Conservation (phyloP, 768 basidiomycete species). For the Galerina sulciceps region DNA sequence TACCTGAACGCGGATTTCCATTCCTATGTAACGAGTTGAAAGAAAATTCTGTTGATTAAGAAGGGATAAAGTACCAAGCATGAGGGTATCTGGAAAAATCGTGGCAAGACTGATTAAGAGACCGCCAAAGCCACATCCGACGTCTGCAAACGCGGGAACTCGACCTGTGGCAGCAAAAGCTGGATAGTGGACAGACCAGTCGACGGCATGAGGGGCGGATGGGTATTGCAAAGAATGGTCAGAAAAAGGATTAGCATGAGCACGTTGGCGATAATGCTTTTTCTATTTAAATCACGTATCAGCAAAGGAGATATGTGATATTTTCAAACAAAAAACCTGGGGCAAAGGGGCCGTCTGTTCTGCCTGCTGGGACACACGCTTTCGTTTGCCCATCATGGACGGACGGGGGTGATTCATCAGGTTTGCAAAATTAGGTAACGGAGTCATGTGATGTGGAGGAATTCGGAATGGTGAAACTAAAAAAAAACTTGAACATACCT, state of each 20-base stretch:
- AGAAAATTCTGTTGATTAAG: background rate
- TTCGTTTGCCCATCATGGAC: constrained; percentile 31
- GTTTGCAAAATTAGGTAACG: constrained; percentile 9
- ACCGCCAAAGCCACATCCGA: constrained; percentile 98
- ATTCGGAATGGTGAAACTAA: constrained; percentile 22
- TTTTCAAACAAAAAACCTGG: constrained; percentile 40
- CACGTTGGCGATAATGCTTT: constrained; percentile 83
- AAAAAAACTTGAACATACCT: constrained; percentile 9
- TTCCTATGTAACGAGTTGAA: constrained; percentile 52
- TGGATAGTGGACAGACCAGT: constrained; percentile 88
- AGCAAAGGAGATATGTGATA: background rate
- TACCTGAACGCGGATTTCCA: constrained; percentile 97
- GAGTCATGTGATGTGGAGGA: constrained; percentile 31
- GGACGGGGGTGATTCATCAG: too few relatives aligned
- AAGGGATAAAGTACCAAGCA: constrained; percentile 72
- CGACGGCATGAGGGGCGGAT: constrained; percentile 68
- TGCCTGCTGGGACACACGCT: constrained; percentile 20
- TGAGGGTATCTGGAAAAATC: constrained; percentile 87
- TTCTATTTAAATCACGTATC: constrained; percentile 50
- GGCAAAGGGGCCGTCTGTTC: constrained; percentile 41
- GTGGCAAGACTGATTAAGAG: constrained; percentile 89
- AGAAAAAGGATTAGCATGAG: constrained; percentile 87
- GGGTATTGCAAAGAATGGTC: constrained; percentile 92
- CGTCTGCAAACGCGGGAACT: constrained; percentile 91
- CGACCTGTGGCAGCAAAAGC: constrained; percentile 60